Conservation (phyloP, 305 asterid species). For the Coffea humblotiana region DNA sequence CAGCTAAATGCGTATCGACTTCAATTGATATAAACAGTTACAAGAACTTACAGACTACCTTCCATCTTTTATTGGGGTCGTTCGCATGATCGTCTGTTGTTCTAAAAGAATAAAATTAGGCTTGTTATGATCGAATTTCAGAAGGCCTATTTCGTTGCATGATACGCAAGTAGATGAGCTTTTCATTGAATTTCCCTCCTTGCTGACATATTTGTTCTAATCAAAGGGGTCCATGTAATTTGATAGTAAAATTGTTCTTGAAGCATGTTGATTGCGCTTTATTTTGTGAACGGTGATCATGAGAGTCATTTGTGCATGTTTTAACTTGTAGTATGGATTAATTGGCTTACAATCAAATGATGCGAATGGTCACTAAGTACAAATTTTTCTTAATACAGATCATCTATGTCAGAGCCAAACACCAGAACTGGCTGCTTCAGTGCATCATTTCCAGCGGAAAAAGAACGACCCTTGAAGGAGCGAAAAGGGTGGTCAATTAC, state of each 20-base stretch:
- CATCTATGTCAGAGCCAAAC: constrained; percentile 67
- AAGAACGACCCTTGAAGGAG: constrained; percentile 44
- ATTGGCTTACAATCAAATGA: neutral
- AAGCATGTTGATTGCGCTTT: neutral
- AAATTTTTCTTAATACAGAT: constrained; percentile 42
- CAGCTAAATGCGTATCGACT: no score
- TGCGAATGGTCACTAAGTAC: constrained; percentile 3
- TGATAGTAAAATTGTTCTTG: neutral
- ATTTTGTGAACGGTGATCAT: neutral
- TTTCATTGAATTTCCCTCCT: neutral
- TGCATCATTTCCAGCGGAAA: constrained; percentile 22
- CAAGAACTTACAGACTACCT: no score
- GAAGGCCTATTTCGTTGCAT: neutral
- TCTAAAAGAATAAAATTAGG: neutral
- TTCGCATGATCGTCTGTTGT: no score
- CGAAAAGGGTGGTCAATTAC: constrained; percentile 98
- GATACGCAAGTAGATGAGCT: neutral
- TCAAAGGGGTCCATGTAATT: neutral
- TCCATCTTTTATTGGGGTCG: neutral
- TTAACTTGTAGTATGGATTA: neutral
- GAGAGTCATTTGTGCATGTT: neutral
- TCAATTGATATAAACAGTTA: neutral
- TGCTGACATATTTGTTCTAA: neutral
- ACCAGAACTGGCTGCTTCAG: constrained; percentile 66
- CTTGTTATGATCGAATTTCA: neutral